Percentiles rank a stretch among this genome's conserved stretches.
These are phyloP conservation scores for Beauveria caledonica DNA, from an alignment of 2,329 filamentous ascomycete genomes.

Conservation along the genomic window DNA sequence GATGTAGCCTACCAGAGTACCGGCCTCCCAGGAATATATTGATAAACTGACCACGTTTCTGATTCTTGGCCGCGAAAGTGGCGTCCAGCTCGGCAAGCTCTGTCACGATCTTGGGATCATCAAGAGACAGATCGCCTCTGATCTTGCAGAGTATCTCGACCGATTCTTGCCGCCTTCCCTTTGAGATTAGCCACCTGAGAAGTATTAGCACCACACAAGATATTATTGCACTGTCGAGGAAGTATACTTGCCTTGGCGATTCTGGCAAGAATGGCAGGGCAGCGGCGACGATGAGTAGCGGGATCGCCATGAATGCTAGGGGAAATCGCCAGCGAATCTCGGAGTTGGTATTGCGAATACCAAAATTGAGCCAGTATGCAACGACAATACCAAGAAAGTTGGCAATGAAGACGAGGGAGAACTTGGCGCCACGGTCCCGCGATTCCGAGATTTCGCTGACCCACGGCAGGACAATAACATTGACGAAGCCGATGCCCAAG, in stretches of 20 bases:
- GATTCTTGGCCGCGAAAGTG: constrained; percentile 29
- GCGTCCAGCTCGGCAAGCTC: constrained; percentile 33
- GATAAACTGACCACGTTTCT: constrained; percentile 29
- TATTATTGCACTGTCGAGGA: background rate
- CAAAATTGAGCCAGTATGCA: constrained; percentile 33
- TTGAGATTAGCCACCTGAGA: constrained; percentile 28
- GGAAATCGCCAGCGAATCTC: constrained; percentile 30
- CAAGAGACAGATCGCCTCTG: constrained; percentile 22
- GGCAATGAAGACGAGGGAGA: constrained; percentile 43
- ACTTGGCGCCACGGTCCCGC: constrained; percentile 35
- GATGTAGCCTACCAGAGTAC: constrained; percentile 27
- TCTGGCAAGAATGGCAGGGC: constrained; percentile 36
- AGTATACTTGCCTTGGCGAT: constrained; percentile 29
- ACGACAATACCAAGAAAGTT: constrained; percentile 43
- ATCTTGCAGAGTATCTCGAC: constrained; percentile 26
- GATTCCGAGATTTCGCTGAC: constrained; percentile 40
- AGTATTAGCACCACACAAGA: background rate
- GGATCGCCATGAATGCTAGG: constrained; percentile 32
- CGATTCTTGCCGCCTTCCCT: constrained; percentile 23
- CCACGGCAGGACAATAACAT: constrained; percentile 40
- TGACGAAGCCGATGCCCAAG: constrained; percentile 43
- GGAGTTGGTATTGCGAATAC: constrained; percentile 20
- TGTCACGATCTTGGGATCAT: constrained; percentile 24
- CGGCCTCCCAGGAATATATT: constrained; percentile 31
- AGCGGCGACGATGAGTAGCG: constrained; percentile 30